These are phyloP conservation scores for Penicillium sp. DNA, from an alignment of 2,329 filamentous ascomycete species.

Conservation along the genomic window DNA sequence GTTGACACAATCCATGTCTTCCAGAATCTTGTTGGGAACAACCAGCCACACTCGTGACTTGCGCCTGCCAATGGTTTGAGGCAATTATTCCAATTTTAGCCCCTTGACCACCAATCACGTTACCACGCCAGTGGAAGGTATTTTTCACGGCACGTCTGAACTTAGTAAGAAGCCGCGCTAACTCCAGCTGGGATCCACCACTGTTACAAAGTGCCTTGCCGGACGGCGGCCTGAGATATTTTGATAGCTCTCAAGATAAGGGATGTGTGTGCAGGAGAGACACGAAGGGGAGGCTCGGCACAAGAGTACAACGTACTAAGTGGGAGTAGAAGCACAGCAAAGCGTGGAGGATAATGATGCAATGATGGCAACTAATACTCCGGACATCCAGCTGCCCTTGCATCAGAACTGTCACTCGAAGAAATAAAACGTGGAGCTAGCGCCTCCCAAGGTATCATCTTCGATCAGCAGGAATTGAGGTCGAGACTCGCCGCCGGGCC, in stretches of 20 bases:
- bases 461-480: slow-evolving; percentile 17
- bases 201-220: neutral
- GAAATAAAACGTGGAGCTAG: slow-evolving; percentile 15
- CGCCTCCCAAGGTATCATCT: slow-evolving; percentile 5
- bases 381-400: neutral
- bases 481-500: slow-evolving; percentile 26
- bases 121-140: slow-evolving; percentile 26
- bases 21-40: neutral
- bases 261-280: too few relatives aligned
- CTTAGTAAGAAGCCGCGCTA: slow-evolving; percentile 10
- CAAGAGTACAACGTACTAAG: neutral
- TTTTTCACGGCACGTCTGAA: slow-evolving; percentile 15
- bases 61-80: slow-evolving; percentile 16
- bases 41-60: slow-evolving; percentile 12
- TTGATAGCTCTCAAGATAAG: neutral
- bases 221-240: neutral
- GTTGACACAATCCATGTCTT: neutral
- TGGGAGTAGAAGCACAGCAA: neutral
- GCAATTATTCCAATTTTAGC: slow-evolving; percentile 29
- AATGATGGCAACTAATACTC: neutral
- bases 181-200: slow-evolving; percentile 4
- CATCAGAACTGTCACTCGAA: neutral
- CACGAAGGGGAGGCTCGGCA: neutral
- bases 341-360: slow-evolving; percentile 3
- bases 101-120: slow-evolving; percentile 23